These are phyloP conservation scores for Cerrena zonata DNA, from an alignment of 1,284 basidiomycete species.

Conservation along the genomic window DNA sequence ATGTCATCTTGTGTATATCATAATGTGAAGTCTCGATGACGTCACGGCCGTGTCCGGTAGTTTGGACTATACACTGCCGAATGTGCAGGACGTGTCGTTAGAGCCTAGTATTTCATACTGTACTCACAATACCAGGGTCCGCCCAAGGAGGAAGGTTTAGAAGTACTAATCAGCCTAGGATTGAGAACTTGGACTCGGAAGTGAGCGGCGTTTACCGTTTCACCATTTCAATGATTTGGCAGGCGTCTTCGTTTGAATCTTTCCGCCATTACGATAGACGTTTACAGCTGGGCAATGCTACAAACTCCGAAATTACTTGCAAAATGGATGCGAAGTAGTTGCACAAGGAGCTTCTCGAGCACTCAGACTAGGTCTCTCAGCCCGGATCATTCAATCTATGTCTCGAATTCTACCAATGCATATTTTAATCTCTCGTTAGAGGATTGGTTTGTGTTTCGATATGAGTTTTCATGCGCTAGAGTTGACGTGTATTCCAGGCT, in stretches of 20 bases:
- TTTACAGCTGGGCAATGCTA: background rate
- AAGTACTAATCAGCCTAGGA: too few species aligned
- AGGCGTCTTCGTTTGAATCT: background rate
- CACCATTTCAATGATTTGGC: too few species aligned
- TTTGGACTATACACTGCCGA: too few species aligned
- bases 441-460: slow-evolving; percentile 66
- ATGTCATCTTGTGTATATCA: too few species aligned
- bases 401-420: slow-evolving; percentile 80
- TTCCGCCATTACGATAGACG: background rate
- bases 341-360: slow-evolving; percentile 2
- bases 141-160: too few species aligned
- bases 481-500: slow-evolving; percentile 54
- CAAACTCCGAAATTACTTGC: background rate
- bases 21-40: too few species aligned
- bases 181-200: too few species aligned
- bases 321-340: background rate
- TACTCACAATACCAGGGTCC: too few species aligned
- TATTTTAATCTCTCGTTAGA: slow-evolving; percentile 93
- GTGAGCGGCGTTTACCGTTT: too few species aligned
- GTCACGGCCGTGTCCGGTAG: too few species aligned
- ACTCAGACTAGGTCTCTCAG: slow-evolving; percentile 6
- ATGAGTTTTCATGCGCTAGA: slow-evolving; percentile 3
- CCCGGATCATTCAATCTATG: slow-evolving; percentile 59
- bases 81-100: too few species aligned
- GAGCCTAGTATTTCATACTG: too few species aligned